These are phyloP conservation scores for Smittium mucronatum DNA, from an alignment of 371 early-diverging fungal species.

Conservation along the genomic window DNA sequence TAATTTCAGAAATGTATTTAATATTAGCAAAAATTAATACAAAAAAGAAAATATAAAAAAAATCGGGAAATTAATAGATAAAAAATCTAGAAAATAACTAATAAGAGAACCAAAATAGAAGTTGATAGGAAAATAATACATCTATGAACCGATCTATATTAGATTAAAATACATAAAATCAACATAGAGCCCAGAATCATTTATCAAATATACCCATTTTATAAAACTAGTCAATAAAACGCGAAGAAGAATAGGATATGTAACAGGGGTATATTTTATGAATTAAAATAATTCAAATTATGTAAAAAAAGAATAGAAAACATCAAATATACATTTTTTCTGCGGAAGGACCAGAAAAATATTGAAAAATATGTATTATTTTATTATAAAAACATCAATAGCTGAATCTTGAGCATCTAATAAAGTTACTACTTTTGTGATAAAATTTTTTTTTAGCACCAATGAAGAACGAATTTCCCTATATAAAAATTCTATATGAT, in stretches of 20 bases:
- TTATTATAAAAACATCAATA: not conserved
- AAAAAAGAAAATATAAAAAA: not conserved
- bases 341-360: not conserved
- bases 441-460: not conserved
- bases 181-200: not conserved
- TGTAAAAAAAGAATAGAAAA: not conserved
- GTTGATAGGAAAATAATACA: not conserved
- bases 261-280: not conserved
- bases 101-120: too few relatives aligned
- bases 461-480: not conserved
- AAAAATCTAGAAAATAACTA: not conserved
- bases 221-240: not conserved
- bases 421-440: not conserved
- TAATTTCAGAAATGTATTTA: not conserved
- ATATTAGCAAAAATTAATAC: not conserved
- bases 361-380: not conserved
- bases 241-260: not conserved
- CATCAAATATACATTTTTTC: not conserved
- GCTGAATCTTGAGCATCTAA: not conserved
- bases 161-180: not conserved
- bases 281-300: not conserved
- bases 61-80: not conserved
- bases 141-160: not conserved
- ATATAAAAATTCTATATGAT: not conserved
- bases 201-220: not conserved